Evolutionary conservation across 129 eudicot genomes (phyloP).

Genomic region (Flaveria robusta): DNA sequence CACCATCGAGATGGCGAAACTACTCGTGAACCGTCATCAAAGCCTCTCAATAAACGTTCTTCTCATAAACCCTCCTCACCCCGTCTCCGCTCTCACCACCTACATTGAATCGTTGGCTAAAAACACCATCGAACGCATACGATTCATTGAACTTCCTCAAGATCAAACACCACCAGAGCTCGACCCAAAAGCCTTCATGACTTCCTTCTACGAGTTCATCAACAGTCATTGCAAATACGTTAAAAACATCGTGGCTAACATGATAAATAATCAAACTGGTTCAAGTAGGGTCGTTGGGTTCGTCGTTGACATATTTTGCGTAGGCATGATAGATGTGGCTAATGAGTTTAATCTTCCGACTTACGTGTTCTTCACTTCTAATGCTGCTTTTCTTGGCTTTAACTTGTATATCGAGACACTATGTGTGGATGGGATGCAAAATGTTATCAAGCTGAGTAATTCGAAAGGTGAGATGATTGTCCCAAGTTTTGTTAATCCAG

Average conservation of each 20-base stretch:
- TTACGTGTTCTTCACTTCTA: constrained; percentile 14
- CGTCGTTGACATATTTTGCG: constrained; percentile 42
- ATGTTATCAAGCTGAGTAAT: constrained; percentile 24
- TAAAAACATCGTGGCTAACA: constrained; percentile 19
- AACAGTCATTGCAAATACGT: constrained; percentile 30
- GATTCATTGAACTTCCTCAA: constrained; percentile 36
- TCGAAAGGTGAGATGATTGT: constrained; percentile 21
- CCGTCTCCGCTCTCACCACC: constrained; percentile 8
- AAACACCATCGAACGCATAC: constrained; percentile 5
- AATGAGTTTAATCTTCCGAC: constrained; percentile 22
- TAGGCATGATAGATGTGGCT: constrained; percentile 41
- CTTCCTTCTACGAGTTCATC: constrained; percentile 20
- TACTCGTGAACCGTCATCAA: constrained; percentile 30
- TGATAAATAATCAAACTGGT: constrained; percentile 13
- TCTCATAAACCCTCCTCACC: constrained; percentile 26
- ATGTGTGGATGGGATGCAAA: constrained; percentile 15
- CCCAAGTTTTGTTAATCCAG: constrained; percentile 33
- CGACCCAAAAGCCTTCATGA: not conserved
- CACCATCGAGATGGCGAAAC: constrained; percentile 36
- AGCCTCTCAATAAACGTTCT: constrained; percentile 32
- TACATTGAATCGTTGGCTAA: constrained; percentile 18
- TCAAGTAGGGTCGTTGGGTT: constrained; percentile 25
- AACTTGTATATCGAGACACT: constrained; percentile 16
- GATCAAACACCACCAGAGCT: constrained; percentile 8
- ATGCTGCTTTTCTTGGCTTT: constrained; percentile 25